Evolutionary conservation across 176 grass and related monocot genomes (phyloP).

Genomic region (Metroxylon sagu): DNA sequence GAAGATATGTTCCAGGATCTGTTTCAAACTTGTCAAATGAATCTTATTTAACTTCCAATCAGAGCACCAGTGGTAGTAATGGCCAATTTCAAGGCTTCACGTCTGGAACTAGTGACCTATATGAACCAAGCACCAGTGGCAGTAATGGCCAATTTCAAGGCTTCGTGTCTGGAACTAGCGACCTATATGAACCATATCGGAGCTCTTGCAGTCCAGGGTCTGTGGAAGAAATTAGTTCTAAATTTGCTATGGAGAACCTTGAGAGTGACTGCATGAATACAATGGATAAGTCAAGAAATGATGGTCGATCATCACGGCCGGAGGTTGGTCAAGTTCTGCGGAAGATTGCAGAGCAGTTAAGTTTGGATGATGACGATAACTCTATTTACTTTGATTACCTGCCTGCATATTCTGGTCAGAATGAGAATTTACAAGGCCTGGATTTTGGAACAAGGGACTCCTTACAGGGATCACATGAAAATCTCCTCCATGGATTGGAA

Average conservation of each 20-base stretch:
- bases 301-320: neutral
- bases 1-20: slow-evolving; percentile 63
- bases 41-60: slow-evolving; percentile 35
- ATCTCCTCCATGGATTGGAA: slow-evolving; percentile 6
- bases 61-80: slow-evolving; percentile 24
- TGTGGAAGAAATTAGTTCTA: slow-evolving; percentile 69
- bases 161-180: slow-evolving; percentile 30
- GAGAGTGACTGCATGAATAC: slow-evolving; percentile 20
- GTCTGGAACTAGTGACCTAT: slow-evolving; percentile 32
- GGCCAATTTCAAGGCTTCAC: slow-evolving; percentile 20
- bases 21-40: slow-evolving; percentile 36
- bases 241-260: slow-evolving; percentile 37
- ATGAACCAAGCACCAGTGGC: slow-evolving; percentile 37
- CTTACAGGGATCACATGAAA: neutral
- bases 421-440: slow-evolving; percentile 16
- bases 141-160: slow-evolving; percentile 25
- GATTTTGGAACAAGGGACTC: slow-evolving; percentile 9
- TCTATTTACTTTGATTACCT: slow-evolving; percentile 53
- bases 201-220: slow-evolving; percentile 51
- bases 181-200: slow-evolving; percentile 41
- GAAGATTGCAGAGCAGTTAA: slow-evolving; percentile 73
- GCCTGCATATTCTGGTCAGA: slow-evolving; percentile 7
- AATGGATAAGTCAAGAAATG: slow-evolving; percentile 30
- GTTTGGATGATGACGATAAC: slow-evolving; percentile 53
- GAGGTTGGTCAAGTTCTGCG: slow-evolving; percentile 63